A percentile compares a stretch with the other conserved stretches of the same genome.
These are phyloP conservation scores for Sechiopsis laciniata DNA, from an alignment of 306 rosid genomes.

Conservation along the genomic window DNA sequence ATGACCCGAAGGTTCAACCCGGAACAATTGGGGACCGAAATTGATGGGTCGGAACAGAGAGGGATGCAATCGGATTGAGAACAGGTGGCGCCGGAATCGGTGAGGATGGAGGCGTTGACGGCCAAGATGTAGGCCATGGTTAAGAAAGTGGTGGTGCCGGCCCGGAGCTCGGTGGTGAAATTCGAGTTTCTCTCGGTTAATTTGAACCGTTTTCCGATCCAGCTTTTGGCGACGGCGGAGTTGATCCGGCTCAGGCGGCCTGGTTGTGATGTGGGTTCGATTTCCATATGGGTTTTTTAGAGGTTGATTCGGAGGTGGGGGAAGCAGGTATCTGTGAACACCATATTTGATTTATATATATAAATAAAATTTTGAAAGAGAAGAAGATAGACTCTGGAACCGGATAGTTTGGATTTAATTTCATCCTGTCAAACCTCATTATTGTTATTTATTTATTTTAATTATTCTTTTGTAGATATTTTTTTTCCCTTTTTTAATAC, in stretches of 20 bases:
- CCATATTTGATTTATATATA: neutral
- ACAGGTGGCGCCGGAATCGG: conserved; percentile 94
- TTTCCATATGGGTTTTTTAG: conserved; percentile 4
- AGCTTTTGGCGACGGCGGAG: conserved; percentile 36
- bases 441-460: neutral
- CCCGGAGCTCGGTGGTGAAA: conserved; percentile 96
- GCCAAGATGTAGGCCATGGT: conserved; percentile 99
- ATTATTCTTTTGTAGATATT: neutral
- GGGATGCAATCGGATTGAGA: conserved; percentile 72
- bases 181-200: conserved; percentile 63
- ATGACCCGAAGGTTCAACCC: conserved; percentile 34
- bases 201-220: conserved; percentile 71
- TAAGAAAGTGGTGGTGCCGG: conserved; percentile 94
- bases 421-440: conserved; percentile 14
- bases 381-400: neutral
- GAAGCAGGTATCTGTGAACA: neutral
- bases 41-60: conserved; percentile 63
- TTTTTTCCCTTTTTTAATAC: neutral
- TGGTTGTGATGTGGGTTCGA: conserved; percentile 38
- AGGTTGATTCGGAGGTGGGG: neutral
- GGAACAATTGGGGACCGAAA: conserved; percentile 42
- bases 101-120: conserved; percentile 86
- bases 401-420: neutral
- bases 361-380: neutral
- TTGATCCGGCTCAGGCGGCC: conserved; percentile 54